Conservation (phyloP, 225 moss, liverwort and hornwort genomes). For the Physcomitrellopsis africana region DNA sequence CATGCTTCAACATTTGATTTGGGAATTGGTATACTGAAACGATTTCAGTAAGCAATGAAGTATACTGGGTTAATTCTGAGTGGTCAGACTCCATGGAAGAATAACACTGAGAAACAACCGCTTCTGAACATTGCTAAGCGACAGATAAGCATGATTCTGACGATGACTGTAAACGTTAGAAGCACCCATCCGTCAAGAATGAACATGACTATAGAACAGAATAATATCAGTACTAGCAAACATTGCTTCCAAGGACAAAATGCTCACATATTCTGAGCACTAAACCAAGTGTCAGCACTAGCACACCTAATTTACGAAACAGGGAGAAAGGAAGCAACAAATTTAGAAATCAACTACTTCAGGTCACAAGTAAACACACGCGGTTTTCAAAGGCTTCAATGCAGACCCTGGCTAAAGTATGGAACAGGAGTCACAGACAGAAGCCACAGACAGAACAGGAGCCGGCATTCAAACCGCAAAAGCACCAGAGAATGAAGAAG, state of each 20-base stretch:
- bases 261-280: no score
- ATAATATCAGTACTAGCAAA: no score
- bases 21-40: background rate
- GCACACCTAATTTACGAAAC: no score
- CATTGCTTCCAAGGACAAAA: no score
- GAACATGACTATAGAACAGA: no score
- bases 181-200: no score
- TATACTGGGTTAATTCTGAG: slow-evolving; percentile 19
- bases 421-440: background rate
- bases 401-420: background rate
- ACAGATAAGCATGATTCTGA: background rate
- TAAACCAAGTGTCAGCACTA: no score
- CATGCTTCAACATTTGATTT: background rate
- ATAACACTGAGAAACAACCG: background rate
- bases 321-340: no score
- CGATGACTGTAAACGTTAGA: no score
- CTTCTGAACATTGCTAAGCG: background rate
- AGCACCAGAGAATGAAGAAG: background rate
- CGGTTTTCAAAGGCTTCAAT: background rate
- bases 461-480: background rate
- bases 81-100: background rate
- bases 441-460: background rate
- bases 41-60: background rate
- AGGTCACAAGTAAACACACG: background rate
- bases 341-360: no score